phyloP scores from a whole-genome alignment of 2,329 filamentous ascomycete species.

The Colletotrichum sp. region DNA sequence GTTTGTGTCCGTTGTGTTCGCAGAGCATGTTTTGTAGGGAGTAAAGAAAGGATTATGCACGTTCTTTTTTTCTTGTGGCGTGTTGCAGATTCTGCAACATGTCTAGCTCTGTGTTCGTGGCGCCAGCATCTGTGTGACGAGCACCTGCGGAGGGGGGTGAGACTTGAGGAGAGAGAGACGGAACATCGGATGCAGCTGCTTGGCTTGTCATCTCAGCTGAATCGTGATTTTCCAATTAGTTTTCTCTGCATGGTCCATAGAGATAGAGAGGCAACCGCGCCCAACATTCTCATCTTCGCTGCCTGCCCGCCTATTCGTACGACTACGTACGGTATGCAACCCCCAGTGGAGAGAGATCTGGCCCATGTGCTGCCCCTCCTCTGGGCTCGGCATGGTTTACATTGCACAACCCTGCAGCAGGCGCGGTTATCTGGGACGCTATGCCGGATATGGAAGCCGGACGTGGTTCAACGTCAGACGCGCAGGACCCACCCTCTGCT shows the following conservation, averaged over 20 bases:
- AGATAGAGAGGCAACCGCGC: not conserved
- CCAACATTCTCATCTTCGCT: not conserved
- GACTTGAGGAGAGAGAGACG: not conserved
- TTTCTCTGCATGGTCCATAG: not conserved
- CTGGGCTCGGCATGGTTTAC: slow-evolving; percentile 5
- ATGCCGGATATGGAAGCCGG: slow-evolving; percentile 9
- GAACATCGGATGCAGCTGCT: not conserved
- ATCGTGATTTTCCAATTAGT: not conserved
- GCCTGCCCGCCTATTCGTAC: too few species aligned
- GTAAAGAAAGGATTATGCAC: slow-evolving; percentile 5
- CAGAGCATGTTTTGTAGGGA: not conserved
- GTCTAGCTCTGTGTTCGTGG: not conserved
- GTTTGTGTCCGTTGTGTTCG: not conserved
- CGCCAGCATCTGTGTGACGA: not conserved
- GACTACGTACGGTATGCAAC: not conserved
- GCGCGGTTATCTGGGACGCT: slow-evolving; percentile 18
- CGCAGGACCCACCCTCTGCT: not conserved
- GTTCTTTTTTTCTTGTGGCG: slow-evolving; percentile 7
- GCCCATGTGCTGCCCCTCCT: not conserved
- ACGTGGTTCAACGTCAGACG: slow-evolving; percentile 17
- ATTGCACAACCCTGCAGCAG: slow-evolving; percentile 10
- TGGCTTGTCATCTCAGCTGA: not conserved
- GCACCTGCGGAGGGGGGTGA: not conserved
- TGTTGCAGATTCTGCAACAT: slow-evolving; percentile 20
- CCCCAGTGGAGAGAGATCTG: not conserved